Base-by-base conservation (phyloP, 345 rosid genomes). In the Streptanthus diversifolius region DNA sequence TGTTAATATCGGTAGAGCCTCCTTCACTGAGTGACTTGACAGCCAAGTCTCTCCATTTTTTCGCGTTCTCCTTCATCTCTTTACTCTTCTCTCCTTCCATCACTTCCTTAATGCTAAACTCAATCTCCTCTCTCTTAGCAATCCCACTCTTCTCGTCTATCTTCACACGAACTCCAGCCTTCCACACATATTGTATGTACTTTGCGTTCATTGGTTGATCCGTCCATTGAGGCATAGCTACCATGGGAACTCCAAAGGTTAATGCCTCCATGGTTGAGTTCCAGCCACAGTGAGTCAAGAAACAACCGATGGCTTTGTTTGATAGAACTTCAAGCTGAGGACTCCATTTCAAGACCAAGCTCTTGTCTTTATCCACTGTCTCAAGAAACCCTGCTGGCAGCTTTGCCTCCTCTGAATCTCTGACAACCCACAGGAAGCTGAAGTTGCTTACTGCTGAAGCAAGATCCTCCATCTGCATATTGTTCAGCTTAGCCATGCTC, bases 241-340 rank as follows among this genome's bases (percentile, higher is more conserved):
- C 82, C 83, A 84, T 78, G 0, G 85, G 85, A 40, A 84, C 82
- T 21, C 85, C 85, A 21, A 83, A 78, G 68, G 83, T 67, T 66
- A 85, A 25, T 0, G 85, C 83, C 67, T 85, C 87, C 9, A 85
- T 53, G 0, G 87, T 83, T 1, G 87, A 85, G 71, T 88, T 88
- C 93, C 91, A 88, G 1, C 93, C 89, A 32, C 89, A 81, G 14
- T 88, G 93, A 5, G 82, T 86, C 24, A 88, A 69, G 73, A 88
- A 88, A 45, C 89, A 88, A 45, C 93, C 93, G 0, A 80, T 65
- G 7, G 86, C 80, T 47, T 68, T 75, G 67, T 72, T 72, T 6
- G 87, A 77, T 1, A 88, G 63, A 18, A 82, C 79, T 48, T 85
- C 60, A 5, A 82, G 70, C 40, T 86, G 93, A n/a, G 86, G 85